Evolutionary conservation across 495 filamentous ascomycete species (phyloP), one percentile per base, ranked within the genome.

Genomic region (Astrothelium macrocarpum): DNA sequence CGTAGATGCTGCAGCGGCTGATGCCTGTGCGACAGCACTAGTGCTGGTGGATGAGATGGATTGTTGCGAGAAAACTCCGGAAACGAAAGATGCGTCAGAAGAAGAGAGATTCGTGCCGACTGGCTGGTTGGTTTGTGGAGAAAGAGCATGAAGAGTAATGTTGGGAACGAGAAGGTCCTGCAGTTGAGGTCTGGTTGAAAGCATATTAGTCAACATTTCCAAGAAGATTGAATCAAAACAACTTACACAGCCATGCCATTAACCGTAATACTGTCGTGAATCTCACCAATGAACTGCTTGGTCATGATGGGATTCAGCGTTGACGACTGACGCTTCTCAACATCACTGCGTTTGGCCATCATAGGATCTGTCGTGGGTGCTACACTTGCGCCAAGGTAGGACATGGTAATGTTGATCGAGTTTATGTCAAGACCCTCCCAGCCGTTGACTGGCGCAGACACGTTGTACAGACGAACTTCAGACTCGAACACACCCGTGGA

Each of bases 11-110:
- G 49, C 49, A 20, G 67, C 32, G 5, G 66, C 67, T 0, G 80
- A 69, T 0, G 64, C 62, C 16, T 62, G 68, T 25, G 69, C 61
- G 25, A 68, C 64, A 32, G 69, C 73, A 7, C 70, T 69, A 58
- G 77, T 78, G 68, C 20, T 29, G 49, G 49, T 56, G 9, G 49
- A n/a, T 26, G 77, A 70, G 68, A 78, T 67, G 25, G 77, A 73
- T 45, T 77, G 70, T 28, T 80, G 73, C 0, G 83, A 78, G 67
- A 91, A 89, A 58, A 86, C 79, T 32, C 88, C 88, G 26, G 78
- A 79, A 49, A 91, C 82, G 59, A 90, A 91, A 10, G 80, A 83
- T 23, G 87, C 84, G 67, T 86, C 83, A 73, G 83, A 80, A 18
- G 80, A 79, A 9, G 85, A 84, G 26, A 90, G 81, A 32, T 80